These are phyloP conservation scores for Nannochloropsis oceanica DNA, from an alignment of 108 stramenopile species.

Conservation along the genomic window DNA sequence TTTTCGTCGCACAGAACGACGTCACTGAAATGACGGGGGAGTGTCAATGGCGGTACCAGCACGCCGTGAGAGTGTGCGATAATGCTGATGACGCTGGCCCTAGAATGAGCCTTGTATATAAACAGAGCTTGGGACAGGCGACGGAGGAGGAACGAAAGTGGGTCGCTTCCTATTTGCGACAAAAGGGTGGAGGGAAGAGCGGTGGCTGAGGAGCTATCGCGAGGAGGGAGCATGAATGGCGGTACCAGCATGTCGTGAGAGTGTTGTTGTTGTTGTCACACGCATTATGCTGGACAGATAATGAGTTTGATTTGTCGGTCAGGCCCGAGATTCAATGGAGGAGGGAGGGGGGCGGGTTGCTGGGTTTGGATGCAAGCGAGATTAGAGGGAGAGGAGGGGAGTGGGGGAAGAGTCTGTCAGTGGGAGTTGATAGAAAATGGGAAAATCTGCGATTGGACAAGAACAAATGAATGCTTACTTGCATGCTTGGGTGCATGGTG, in stretches of 20 bases:
- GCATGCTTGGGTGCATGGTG: no score
- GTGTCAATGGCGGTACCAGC: background rate
- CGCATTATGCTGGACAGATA: background rate
- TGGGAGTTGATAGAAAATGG: background rate
- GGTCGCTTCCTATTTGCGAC: background rate
- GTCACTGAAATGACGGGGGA: background rate
- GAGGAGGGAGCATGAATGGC: background rate
- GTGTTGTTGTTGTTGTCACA: background rate
- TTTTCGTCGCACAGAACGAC: background rate
- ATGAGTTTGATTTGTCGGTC: background rate
- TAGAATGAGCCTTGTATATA: background rate
- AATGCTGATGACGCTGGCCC: background rate
- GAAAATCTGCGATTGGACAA: no score
- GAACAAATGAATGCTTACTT: no score
- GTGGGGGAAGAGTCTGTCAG: background rate
- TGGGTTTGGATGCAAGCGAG: background rate
- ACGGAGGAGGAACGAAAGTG: background rate
- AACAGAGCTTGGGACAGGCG: background rate
- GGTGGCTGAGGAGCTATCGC: no score
- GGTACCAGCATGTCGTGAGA: background rate
- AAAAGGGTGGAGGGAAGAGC: background rate
- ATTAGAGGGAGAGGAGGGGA: background rate
- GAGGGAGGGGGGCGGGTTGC: background rate
- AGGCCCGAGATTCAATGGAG: background rate
- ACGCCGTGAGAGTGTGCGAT: background rate